Evolutionary conservation across 768 basidiomycete genomes (phyloP), one percentile per base, ranked within the genome.

Genomic region (Paxillus involutus): DNA sequence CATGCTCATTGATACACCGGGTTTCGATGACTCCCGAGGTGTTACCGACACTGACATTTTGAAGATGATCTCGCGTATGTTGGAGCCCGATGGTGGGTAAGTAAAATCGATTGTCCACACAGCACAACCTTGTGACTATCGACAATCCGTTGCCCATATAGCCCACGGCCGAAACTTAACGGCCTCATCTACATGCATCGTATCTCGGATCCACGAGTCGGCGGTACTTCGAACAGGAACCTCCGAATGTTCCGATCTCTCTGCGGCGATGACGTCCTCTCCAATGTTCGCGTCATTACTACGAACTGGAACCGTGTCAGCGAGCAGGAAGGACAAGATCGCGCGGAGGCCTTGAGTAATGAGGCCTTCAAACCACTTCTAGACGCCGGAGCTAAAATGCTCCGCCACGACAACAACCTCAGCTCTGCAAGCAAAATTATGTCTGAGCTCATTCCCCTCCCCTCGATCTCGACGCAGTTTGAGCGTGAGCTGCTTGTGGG

Each of bases 141-240:
- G 12, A 35, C 19, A 12, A 32, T n/a, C 14, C 55, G 55, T 30
- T n/a, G n/a, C n/a, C n/a, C n/a, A n/a, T 37, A 46, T 45, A 56
- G 49, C 17, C 48, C 52, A 49, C 17, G 24, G 10, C 46, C 30
- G 44, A 71, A 63, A 29, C 53, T 80, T 4, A 66, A 74, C 7
- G 78, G 77, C 0, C 69, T 80, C 49, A 72, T 80, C 42, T 80
- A 80, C 57, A 66, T 79, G 62, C 79, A 78, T 53, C 74, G 77
- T 0, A 80, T 80, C 33, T 61, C 60, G 16, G 79, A 79, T 53
- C 65, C 71, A 59, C 67, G 77, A 16, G 67, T 80, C 52, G 74
- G 74, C 7, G 73, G 74, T 5, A 73, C 73, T 45, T 73, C 76
- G 7, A 66, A 65, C 12, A 70, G 72, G 55, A 78, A 76, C 53